These are phyloP conservation scores for Tulasnella calospora DNA, from an alignment of 768 basidiomycete genomes.

Conservation along the genomic window DNA sequence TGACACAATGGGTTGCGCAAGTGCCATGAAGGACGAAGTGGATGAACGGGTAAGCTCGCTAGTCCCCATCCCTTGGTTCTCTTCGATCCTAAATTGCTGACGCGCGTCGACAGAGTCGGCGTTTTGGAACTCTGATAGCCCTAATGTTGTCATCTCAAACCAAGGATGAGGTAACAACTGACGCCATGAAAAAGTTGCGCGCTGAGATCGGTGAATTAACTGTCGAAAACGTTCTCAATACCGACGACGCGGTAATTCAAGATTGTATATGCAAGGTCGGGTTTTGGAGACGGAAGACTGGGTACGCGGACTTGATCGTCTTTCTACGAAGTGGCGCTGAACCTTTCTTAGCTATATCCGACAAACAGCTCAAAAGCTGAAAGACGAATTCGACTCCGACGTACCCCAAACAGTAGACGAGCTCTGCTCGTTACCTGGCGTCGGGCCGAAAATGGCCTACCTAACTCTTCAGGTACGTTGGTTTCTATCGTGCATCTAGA, in stretches of 20 bases:
- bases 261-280: constrained; percentile 84
- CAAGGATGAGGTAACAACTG: constrained; percentile 82
- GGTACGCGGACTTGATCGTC: constrained; percentile 44
- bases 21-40: constrained; percentile 56
- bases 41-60: constrained; percentile 57
- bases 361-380: constrained; percentile 61
- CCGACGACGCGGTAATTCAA: constrained; percentile 58
- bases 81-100: background rate
- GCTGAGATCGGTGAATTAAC: constrained; percentile 69
- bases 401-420: constrained; percentile 87
- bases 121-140: constrained; percentile 81
- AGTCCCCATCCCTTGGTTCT: constrained; percentile 22
- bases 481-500: background rate
- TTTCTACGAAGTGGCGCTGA: background rate
- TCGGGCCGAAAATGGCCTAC: constrained; percentile 97
- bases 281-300: constrained; percentile 85
- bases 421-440: constrained; percentile 80
- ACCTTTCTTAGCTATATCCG: constrained; percentile 57
- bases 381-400: constrained; percentile 71
- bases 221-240: constrained; percentile 60
- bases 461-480: constrained; percentile 58
- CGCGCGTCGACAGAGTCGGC: constrained; percentile 52
- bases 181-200: constrained; percentile 71
- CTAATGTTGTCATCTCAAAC: constrained; percentile 96
- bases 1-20: constrained; percentile 86